Evolutionary conservation across 345 rosid genomes (phyloP), one percentile per base, ranked within the genome.

Genomic region (Citrus mangshanensis): DNA sequence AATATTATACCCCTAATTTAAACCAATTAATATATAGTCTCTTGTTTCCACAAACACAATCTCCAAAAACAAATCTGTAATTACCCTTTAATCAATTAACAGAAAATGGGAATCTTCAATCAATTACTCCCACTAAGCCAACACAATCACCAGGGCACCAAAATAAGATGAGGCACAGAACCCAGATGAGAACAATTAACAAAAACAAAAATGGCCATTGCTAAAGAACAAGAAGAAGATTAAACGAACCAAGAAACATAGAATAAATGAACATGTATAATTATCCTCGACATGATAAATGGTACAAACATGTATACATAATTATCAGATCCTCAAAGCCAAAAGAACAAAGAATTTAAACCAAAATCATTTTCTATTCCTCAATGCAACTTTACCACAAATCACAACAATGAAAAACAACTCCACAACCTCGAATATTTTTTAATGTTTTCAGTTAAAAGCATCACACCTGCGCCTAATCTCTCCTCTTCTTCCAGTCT

Each of bases 401-500:
- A 75, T 32, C 30, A 79, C 70, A 75, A 56, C 4, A 74, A 56
- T 19, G 28, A 4, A 64, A 66, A 35, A 25, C 19, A 27, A 42
- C 12, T 7, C 35, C 37, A 32, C 55, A 58, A 25, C 3, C 21
- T 65, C 32, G 27, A n/a, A 72, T 61, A 3, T 42, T 14, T n/a
- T 61, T 46, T 18, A 12, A 59, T 68, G 18, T 0, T 19, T 19
- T 88, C 79, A 94, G 56, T 95, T 95, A 56, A 90, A 72, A 6
- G 97, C 95, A 85, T 93, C 97, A 77, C 99, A 95, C 86, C 92
- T 92, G 83, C 84, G 93, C 81, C 99, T 87, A 81, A 93, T 89
- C 90, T 95, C 99, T 8, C 99, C 99, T 68, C 85, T 84, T 56
- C 97, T 83, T 35, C 98, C 99, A 10, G 97, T 93, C 86, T 84